Evolutionary conservation across 2,329 filamentous ascomycete genomes (phyloP), one percentile per base, ranked within the genome.

Genomic region (Fusarium armeniacum): DNA sequence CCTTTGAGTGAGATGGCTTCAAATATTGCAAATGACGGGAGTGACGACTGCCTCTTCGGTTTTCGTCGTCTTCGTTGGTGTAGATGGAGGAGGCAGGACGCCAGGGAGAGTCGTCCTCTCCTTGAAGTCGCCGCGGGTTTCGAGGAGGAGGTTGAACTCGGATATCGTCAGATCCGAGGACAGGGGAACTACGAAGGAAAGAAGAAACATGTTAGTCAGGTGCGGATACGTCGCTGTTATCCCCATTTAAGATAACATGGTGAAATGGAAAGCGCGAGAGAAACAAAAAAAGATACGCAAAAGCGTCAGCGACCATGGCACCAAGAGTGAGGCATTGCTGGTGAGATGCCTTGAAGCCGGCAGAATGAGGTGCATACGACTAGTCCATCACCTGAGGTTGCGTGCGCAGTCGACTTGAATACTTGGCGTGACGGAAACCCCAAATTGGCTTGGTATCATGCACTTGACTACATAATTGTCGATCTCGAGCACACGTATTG

Each of bases 61-160:
- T 60, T 30, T 66, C 58, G 32, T 65, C 64, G 52, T 75, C 73
- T 30, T 67, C 65, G 53, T 74, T 71, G 24, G 65, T 73, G 65
- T 77, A 91, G 47, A 89, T 71, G 18, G 90, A 91, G 33, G 89
- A 90, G 9, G 82, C 70, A n/a, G 85, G 84, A 41, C 85, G 84
- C 66, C 79, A 80, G 62, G 68, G 67, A 49, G 63, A 62, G 44
- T 70, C 58, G 67, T 74, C 62, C 36, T 73, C 62, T 55, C 72
- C 63, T 75, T 76, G 61, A 70, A 78, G 58, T 72, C 78, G 63
- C 59, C 72, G 73, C 15, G 80, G 77, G 56, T 80, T 82, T 74
- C 77, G 77, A 26, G 77, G 77, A 40, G 82, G 54, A 67, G 66
- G 65, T 43, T 67, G 59, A 28, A 45, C 63, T 67, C 59, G 58